Base-by-base conservation (phyloP, 2,329 filamentous ascomycete genomes). In the Celoporthe dispersa region DNA sequence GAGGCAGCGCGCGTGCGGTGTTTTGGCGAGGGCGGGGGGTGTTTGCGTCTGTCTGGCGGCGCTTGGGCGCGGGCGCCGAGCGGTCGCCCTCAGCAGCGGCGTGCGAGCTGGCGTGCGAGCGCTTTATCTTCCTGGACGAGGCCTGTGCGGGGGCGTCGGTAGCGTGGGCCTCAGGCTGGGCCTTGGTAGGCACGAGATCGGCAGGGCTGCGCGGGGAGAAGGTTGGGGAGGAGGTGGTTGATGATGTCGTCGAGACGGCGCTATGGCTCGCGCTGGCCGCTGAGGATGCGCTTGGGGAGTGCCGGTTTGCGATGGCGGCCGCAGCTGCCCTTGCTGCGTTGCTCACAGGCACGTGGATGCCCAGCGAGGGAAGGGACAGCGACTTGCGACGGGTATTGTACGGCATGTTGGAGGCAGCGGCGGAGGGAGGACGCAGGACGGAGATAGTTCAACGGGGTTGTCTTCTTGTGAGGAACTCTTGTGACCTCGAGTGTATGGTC, bases 381-480 rank as follows among this genome's bases (percentile, higher is more conserved):
- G 94, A 97, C 86, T 98, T 98, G 82, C 94, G 91, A 83, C 95
- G 92, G 75, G 95, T 98, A 82, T 98, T 97, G 87, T 98, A 98
- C 79, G 92, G 92, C 94, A 97, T 97, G 77, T 76, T 75, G 73
- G 33, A n/a, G 31, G 19, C 31, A 51, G 16, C n/a, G 51, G 39
- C 51, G 64, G 12, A 31, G 14, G 44, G 64, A 48, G 51, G 53
- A 35, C 19, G 19, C 3, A 37, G 16, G 41, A 22, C 16, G 22
- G 41, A 44, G 41, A 44, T 6, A 44, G 16, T 22, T 14, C 25
- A 55, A 31, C 25, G 25, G n/a, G 12, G 6, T 55, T 62, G 62
- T 35, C n/a, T 64, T 28, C 41, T 59, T 66, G 16, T 5, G 3
- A 22, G 19, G 22, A 7, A 2, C 37, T 48, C 19, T 28, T 60